Base-by-base conservation (phyloP, 2,329 filamentous ascomycete species). In the Neopestalotiopsis sp. region DNA sequence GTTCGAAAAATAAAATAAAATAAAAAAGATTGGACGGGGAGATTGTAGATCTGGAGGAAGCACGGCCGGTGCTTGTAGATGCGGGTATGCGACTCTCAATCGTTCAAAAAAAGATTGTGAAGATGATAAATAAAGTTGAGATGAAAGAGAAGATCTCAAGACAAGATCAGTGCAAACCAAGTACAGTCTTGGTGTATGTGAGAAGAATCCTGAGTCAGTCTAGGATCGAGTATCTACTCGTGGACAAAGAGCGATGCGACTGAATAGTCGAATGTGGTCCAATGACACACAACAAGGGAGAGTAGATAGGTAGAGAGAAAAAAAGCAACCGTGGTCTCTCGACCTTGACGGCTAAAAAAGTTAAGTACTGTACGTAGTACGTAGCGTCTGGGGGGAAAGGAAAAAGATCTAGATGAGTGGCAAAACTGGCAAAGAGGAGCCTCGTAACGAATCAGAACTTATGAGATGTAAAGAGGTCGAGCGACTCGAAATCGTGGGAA, bases 281-380 rank as follows among this genome's bases (percentile, higher is more conserved):
- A 57, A 61, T 70, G 71, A 53, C 64, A 9, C 34, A 24, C 40
- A 70, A 67, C 67, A 65, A 66, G 17, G 24, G 42, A 42, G 57
- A 66, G 20, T 67, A 70, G 34, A 40, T 28, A 34, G 34, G 32
- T 17, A 45, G 53, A 28, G 67, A 61, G 63, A 59, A 13, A 71
- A 70, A 68, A 66, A 72, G 73, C 70, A 72, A 75, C 73, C 70
- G 74, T 75, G 74, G 74, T 73, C 73, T 75, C 68, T 73, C 69
- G 58, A 53, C 4, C 28, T 53, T 30, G 45, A 24, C 45, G 45
- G 45, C 10, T 53, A 14, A 53, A 53, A 53, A 28, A 14, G 0
- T n/a, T 10, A 28, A 28, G 24, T 28, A 28, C 24, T 28, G 3
- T 28, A 28, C 24, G 30, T 38, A 38, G 61, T 14, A 42, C 24